Evolutionary conservation across 495 filamentous ascomycete species (phyloP), one percentile per base, ranked within the genome.

Genomic region (Wilcoxina mikolae): DNA sequence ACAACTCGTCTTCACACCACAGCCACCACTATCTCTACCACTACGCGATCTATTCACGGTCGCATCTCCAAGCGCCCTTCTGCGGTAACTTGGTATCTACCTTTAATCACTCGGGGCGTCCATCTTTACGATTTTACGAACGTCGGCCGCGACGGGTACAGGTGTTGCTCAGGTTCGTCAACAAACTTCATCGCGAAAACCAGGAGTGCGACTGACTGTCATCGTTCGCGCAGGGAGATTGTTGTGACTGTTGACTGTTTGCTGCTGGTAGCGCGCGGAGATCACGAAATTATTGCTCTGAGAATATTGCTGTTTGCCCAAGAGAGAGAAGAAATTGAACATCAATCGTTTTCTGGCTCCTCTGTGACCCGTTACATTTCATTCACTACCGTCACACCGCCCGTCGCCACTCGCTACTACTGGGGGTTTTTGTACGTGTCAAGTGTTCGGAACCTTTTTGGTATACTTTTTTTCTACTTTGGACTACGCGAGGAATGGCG

Each of bases 301-400:
- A 43, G 17, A 43, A 18, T 35, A 17, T 46, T 46, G 22, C 43
- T 46, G 43, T 46, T 46, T 46, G 43, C 43, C 43, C 12, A 52
- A 41, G 49, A 52, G 33, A 41, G 33, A 52, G 26, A 39, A 52
- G 26, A 52, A 38, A 38, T 52, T 35, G 31, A 52, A 39, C 49
- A 11, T 38, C 33, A 20, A 52, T 41, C 28, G 28, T 52, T 11
- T 41, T 52, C 33, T 52, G 49, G 49, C 49, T 52, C 29, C 49
- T 41, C 49, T 39, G 49, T 52, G 49, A 52, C 49, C 18, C 49
- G 23, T 49, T 49, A 27, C 46, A 27, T 49, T 49, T 15, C 46
- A 28, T 49, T 49, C 23, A 11, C 46, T 49, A 50, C 47, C 22
- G 26, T 50, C 47, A 27, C 47, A 39, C 35, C 1, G 12, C 20